Conservation (phyloP, 2,329 filamentous ascomycete species). For the Leptosphaerulina australis region DNA sequence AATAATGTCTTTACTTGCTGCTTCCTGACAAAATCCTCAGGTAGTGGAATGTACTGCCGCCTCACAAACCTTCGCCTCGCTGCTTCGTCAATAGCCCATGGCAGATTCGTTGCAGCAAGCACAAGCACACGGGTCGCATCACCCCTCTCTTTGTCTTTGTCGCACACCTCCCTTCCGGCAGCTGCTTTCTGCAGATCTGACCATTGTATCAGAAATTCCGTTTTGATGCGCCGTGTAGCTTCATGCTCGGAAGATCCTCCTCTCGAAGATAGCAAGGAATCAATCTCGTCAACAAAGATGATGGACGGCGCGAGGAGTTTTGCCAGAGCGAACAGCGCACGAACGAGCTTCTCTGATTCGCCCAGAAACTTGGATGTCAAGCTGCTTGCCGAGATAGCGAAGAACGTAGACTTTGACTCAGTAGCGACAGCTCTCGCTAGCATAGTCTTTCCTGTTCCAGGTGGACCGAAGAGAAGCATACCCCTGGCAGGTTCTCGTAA, state of each 20-base stretch:
- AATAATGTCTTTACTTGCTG: slow-evolving; percentile 80
- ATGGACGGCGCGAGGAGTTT: slow-evolving; percentile 90
- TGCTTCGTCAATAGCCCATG: slow-evolving; percentile 97
- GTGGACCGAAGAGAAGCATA: slow-evolving; percentile 95
- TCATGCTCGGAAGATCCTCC: slow-evolving; percentile 88
- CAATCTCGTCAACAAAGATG: slow-evolving; percentile 98
- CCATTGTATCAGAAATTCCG: slow-evolving; percentile 98
- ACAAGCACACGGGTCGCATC: slow-evolving; percentile 90
- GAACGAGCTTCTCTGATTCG: slow-evolving; percentile 94
- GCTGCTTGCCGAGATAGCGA: slow-evolving; percentile 93
- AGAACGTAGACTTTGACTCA: slow-evolving; percentile 93
- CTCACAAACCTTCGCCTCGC: slow-evolving; percentile 88
- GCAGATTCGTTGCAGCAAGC: slow-evolving; percentile 91
- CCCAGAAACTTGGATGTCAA: slow-evolving; percentile 95
- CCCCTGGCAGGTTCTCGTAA: slow-evolving; percentile 90
- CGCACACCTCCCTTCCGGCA: slow-evolving; percentile 75
- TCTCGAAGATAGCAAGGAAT: slow-evolving; percentile 85
- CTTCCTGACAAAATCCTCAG: slow-evolving; percentile 80
- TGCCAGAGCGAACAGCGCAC: slow-evolving; percentile 87
- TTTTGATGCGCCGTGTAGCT: slow-evolving; percentile 91
- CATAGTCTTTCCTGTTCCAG: slow-evolving; percentile 99
- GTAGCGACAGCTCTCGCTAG: slow-evolving; percentile 92
- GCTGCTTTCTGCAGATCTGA: slow-evolving; percentile 91
- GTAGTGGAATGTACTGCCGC: slow-evolving; percentile 93
- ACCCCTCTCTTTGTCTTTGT: slow-evolving; percentile 71